Conservation (phyloP, 208 protist genomes). For the Crithidia bombi region DNA sequence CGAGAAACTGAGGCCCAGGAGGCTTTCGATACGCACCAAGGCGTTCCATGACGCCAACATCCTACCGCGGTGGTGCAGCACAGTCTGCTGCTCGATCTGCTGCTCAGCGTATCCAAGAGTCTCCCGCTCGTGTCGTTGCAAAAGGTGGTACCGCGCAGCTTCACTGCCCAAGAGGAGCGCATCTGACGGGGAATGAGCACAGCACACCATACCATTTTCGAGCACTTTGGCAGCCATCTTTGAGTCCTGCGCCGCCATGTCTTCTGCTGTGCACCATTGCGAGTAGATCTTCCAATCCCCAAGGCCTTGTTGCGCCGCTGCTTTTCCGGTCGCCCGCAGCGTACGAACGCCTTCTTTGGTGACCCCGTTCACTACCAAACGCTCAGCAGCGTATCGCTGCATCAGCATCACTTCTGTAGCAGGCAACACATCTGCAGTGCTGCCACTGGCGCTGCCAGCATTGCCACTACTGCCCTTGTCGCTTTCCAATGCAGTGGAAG, state of each 20-base stretch:
- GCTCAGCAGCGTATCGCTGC: constrained; percentile 36
- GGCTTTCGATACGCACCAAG: constrained; percentile 58
- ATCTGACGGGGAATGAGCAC: constrained; percentile 56
- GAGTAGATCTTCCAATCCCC: constrained; percentile 84
- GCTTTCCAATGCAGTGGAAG: constrained; percentile 1
- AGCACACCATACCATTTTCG: constrained; percentile 75
- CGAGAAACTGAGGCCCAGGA: constrained; percentile 63
- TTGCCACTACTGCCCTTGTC: neutral
- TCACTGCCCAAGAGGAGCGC: constrained; percentile 60
- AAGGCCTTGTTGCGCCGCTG: constrained; percentile 53
- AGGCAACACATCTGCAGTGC: neutral
- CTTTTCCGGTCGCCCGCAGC: constrained; percentile 66
- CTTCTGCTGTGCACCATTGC: constrained; percentile 73
- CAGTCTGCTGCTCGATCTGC: constrained; percentile 68
- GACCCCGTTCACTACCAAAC: constrained; percentile 7
- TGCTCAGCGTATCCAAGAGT: constrained; percentile 75
- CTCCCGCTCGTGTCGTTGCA: constrained; percentile 70
- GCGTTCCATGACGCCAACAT: constrained; percentile 69
- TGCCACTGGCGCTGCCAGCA: neutral
- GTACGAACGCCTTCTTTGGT: constrained; percentile 40
- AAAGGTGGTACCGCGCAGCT: constrained; percentile 68
- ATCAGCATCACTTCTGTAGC: constrained; percentile 20
- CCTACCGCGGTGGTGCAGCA: constrained; percentile 44
- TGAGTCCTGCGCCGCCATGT: constrained; percentile 46
- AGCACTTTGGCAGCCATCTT: constrained; percentile 80